Evolutionary conservation across 768 basidiomycete genomes (phyloP).

Genomic region (Lactarius tabidus): DNA sequence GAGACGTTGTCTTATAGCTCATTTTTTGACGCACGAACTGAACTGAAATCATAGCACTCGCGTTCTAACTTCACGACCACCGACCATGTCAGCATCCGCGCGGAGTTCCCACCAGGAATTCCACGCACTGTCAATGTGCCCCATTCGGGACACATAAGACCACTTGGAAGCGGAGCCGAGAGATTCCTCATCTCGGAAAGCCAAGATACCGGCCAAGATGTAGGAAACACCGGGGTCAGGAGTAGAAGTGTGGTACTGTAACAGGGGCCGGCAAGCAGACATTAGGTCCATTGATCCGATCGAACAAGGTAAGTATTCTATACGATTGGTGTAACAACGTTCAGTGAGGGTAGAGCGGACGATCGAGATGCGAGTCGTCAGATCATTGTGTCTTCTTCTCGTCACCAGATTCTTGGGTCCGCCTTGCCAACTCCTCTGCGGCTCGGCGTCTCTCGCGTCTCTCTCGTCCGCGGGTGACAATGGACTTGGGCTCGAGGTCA

Average conservation of each 20-base stretch:
- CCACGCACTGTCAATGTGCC: slow-evolving; percentile 20
- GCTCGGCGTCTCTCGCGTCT: slow-evolving; percentile 60
- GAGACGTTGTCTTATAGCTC: slow-evolving; percentile 9
- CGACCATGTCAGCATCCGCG: slow-evolving; percentile 14
- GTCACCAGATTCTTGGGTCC: slow-evolving; percentile 23
- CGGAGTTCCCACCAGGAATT: slow-evolving; percentile 22
- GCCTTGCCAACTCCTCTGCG: slow-evolving; percentile 36
- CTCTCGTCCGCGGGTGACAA: slow-evolving; percentile 83
- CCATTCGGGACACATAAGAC: slow-evolving; percentile 7
- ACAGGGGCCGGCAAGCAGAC: slow-evolving; percentile 7
- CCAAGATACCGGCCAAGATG: slow-evolving; percentile 4
- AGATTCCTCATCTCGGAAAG: slow-evolving; percentile 18
- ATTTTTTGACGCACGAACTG: slow-evolving; percentile 6
- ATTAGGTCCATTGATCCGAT: slow-evolving; percentile 19
- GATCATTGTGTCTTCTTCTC: slow-evolving; percentile 37
- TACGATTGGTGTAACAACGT: slow-evolving; percentile 21
- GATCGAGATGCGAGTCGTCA: slow-evolving; percentile 12
- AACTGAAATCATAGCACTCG: slow-evolving; percentile 14
- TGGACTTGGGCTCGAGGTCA: slow-evolving; percentile 75
- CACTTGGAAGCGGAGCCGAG: slow-evolving; percentile 19
- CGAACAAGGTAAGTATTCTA: slow-evolving; percentile 22
- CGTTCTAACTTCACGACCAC: slow-evolving; percentile 3
- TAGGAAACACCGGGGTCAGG: slow-evolving; percentile 13
- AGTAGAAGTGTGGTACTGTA: not conserved
- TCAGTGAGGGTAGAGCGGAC: slow-evolving; percentile 7